Evolutionary conservation across 1,139 yeast species (phyloP).

Genomic region (Geotrichum siamense): DNA sequence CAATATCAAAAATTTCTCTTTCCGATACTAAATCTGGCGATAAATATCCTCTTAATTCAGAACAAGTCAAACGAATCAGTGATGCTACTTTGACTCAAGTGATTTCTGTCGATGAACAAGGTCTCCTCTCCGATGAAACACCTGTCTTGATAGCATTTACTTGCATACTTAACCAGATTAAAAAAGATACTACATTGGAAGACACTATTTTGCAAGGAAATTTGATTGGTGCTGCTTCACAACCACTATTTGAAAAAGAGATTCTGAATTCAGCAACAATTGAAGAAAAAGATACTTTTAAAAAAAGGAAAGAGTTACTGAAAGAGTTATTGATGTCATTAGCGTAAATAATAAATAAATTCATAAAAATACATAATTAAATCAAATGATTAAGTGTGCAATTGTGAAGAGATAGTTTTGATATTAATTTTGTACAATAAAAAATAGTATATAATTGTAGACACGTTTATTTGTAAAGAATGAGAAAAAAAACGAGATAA

Average conservation of each 20-base stretch:
- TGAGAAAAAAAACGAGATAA: too few relatives aligned
- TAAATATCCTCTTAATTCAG: background rate
- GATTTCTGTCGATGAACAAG: constrained; percentile 9
- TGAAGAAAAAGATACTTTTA: background rate
- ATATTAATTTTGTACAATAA: too few relatives aligned
- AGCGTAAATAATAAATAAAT: too few relatives aligned
- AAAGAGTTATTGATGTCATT: background rate
- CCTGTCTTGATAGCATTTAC: constrained; percentile 38
- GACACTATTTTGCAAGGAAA: background rate
- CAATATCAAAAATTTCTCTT: background rate
- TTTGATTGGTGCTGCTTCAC: background rate
- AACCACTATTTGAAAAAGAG: background rate
- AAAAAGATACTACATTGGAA: background rate
- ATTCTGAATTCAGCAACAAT: background rate
- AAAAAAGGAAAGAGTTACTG: background rate
- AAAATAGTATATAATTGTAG: too few relatives aligned
- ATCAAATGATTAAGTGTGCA: too few relatives aligned
- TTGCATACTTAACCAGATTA: background rate
- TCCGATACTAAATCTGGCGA: background rate
- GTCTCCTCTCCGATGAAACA: constrained; percentile 30
- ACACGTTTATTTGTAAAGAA: too few relatives aligned
- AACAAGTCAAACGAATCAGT: constrained; percentile 1
- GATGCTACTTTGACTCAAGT: constrained; percentile 2
- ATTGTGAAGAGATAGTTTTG: too few relatives aligned
- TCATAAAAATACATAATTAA: too few relatives aligned